Percentiles rank a stretch among this genome's conserved stretches.
These are phyloP conservation scores for Saccharomyces cerevisiae DNA, from an alignment of 805 yeast species.

Conservation along the genomic window DNA sequence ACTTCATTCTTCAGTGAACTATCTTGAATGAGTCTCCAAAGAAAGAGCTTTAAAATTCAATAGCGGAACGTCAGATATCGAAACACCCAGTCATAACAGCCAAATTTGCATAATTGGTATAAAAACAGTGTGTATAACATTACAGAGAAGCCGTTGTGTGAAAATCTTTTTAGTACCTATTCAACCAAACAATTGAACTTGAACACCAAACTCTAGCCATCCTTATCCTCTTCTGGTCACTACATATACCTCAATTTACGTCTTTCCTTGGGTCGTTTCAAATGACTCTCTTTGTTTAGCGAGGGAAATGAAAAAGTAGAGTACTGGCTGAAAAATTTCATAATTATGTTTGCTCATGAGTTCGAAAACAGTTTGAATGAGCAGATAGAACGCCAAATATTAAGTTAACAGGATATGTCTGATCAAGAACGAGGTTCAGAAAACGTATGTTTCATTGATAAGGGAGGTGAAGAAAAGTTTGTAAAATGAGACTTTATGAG, in stretches of 20 bases:
- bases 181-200: too few species aligned
- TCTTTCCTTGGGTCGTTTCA: not conserved
- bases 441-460: slow-evolving; percentile 3
- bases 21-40: not conserved
- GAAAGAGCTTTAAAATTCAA: not conserved
- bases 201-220: not conserved
- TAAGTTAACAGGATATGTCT: slow-evolving; percentile 2
- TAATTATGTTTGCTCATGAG: not conserved
- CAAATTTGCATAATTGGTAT: not conserved
- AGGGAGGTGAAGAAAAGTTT: not conserved
- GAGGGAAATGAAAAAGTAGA: not conserved
- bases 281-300: not conserved
- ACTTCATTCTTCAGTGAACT: not conserved
- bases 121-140: not conserved
- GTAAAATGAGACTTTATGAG: not conserved
- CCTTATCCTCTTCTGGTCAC: not conserved
- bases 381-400: not conserved
- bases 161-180: not conserved
- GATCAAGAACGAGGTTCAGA: slow-evolving; percentile 4
- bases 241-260: not conserved
- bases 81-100: not conserved
- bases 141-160: not conserved
- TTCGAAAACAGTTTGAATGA: not conserved
- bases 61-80: not conserved
- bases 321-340: not conserved